Evolutionary conservation across 2,329 filamentous ascomycete species (phyloP).

Genomic region (Penicillium sp.): DNA sequence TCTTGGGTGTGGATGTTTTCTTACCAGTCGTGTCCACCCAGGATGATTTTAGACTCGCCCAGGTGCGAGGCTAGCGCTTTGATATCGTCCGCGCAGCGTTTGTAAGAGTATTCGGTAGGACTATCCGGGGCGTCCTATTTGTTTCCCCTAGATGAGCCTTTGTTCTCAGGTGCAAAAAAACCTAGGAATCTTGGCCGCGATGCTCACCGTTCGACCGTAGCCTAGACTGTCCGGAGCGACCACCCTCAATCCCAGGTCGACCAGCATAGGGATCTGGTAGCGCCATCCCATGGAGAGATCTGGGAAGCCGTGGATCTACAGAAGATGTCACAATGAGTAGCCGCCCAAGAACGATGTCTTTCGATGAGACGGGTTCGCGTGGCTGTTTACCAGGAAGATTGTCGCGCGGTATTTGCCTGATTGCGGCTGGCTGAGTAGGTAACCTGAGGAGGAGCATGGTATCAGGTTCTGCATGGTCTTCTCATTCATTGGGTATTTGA

Average conservation of each 20-base stretch:
- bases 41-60: conserved; percentile 60
- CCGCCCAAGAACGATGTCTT: neutral
- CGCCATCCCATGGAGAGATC: conserved; percentile 85
- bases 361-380: neutral
- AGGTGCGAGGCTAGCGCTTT: conserved; percentile 65
- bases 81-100: conserved; percentile 71
- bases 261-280: conserved; percentile 76
- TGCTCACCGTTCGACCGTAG: conserved; percentile 68
- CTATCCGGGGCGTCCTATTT: conserved; percentile 57
- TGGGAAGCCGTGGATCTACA: conserved; percentile 72
- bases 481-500: neutral
- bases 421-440: conserved; percentile 52
- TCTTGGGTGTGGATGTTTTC: too few species aligned
- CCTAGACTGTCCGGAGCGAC: conserved; percentile 84
- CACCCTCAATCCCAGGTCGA: conserved; percentile 70
- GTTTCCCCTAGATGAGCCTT: neutral
- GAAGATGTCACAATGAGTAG: neutral
- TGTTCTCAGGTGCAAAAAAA: too few species aligned
- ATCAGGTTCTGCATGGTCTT: neutral
- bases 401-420: conserved; percentile 48
- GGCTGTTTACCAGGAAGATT: conserved; percentile 51
- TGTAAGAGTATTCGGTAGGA: conserved; percentile 64
- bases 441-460: conserved; percentile 37
- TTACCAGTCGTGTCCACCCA: conserved; percentile 86
- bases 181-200: neutral